These are phyloP conservation scores for Cytauxzoon felis DNA, from an alignment of 169 alveolate species.

Conservation along the genomic window DNA sequence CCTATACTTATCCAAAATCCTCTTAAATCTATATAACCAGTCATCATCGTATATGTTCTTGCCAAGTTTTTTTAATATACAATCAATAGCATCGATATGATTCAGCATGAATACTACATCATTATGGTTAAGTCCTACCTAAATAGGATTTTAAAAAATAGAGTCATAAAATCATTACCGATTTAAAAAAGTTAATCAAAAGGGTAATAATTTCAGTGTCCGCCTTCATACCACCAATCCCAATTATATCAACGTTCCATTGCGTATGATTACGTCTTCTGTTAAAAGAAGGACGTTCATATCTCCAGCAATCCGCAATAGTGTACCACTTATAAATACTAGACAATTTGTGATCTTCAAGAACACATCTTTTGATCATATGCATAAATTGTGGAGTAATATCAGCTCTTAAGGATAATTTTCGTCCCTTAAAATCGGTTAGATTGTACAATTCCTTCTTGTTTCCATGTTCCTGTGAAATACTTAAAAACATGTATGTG, in stretches of 20 bases:
- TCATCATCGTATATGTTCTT: background rate
- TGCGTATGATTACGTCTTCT: conserved; percentile 58
- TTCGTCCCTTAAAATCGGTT: conserved; percentile 53
- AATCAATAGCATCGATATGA: conserved; percentile 21
- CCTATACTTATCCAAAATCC: conserved; percentile 53
- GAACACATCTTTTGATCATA: conserved; percentile 17
- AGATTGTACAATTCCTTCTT: conserved; percentile 44
- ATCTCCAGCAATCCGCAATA: conserved; percentile 64
- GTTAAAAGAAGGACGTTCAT: conserved; percentile 56
- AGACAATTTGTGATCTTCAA: background rate
- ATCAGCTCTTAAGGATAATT: conserved; percentile 56
- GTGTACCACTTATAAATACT: conserved; percentile 43
- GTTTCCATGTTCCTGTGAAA: conserved; percentile 30
- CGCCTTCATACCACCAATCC: conserved; percentile 13
- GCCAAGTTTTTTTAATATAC: conserved; percentile 21
- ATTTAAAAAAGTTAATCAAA: conserved; percentile 24
- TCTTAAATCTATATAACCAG: conserved; percentile 41
- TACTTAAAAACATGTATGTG: background rate
- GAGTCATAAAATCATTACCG: background rate
- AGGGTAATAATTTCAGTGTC: conserved; percentile 45
- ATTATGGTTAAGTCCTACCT: conserved; percentile 8
- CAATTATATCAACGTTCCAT: conserved; percentile 60
- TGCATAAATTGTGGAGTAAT: conserved; percentile 62
- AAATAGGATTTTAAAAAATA: background rate
- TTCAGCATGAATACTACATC: conserved; percentile 46